phyloP scores from a whole-genome alignment of 805 yeast species.

The Teunomyces panamensis region DNA sequence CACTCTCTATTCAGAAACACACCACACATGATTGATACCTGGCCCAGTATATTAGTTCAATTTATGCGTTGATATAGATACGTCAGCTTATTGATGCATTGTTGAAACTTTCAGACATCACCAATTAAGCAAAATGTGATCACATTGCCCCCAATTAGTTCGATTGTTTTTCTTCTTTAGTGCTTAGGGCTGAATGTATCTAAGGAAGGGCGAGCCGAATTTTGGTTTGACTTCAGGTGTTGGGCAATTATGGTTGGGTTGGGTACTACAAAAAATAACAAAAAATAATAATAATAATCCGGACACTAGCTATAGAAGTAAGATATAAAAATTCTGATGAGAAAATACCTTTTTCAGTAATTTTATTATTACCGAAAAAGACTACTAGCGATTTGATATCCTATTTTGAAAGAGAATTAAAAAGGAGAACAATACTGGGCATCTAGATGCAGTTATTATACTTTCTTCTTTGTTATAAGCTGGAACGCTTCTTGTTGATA shows the following conservation, averaged over 20 bases:
- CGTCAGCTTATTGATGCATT: background rate
- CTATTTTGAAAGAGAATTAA: background rate
- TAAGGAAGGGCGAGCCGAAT: background rate
- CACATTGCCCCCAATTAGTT: background rate
- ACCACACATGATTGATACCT: background rate
- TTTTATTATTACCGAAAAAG: background rate
- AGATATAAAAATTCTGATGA: background rate
- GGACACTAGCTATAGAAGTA: background rate
- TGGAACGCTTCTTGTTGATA: background rate
- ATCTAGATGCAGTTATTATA: background rate
- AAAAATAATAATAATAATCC: background rate
- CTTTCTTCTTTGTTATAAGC: background rate
- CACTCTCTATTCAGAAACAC: background rate
- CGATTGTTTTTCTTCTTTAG: background rate
- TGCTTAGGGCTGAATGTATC: background rate
- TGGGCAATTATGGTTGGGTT: constrained; percentile 4
- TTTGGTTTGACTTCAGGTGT: background rate
- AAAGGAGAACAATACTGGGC: background rate
- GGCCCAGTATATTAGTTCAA: background rate
- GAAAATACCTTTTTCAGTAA: constrained; percentile 1
- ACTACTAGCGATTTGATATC: background rate
- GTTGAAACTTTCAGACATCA: background rate
- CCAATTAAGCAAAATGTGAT: background rate
- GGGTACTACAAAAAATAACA: constrained; percentile 1
- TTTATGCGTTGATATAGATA: background rate